phyloP scores from a whole-genome alignment of 306 rosid species.

The Pyrus communis region DNA sequence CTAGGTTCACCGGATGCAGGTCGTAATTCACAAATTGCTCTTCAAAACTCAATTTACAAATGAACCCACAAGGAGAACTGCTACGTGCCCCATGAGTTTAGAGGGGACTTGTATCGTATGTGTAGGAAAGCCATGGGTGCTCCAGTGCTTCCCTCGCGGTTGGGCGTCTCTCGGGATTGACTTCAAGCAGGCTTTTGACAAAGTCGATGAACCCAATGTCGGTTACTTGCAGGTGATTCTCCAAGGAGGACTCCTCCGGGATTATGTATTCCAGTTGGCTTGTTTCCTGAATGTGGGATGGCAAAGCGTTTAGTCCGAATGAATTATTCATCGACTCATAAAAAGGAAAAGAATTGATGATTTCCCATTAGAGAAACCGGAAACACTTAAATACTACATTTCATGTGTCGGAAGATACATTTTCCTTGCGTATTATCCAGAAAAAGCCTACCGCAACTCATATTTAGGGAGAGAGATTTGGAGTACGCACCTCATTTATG shows the following conservation, averaged over 20 bases:
- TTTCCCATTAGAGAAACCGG: background rate
- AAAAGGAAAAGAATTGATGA: background rate
- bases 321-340: background rate
- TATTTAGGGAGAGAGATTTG: background rate
- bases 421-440: background rate
- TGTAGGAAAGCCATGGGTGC: slow-evolving; percentile 92
- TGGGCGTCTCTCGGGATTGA: slow-evolving; percentile 75
- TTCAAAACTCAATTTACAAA: slow-evolving; percentile 9
- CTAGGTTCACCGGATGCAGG: background rate
- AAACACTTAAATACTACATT: background rate
- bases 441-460: background rate
- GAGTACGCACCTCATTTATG: slow-evolving; percentile 69
- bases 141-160: slow-evolving; percentile 67
- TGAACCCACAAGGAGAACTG: background rate
- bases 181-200: slow-evolving; percentile 50
- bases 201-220: slow-evolving; percentile 64
- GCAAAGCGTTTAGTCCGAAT: background rate
- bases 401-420: background rate
- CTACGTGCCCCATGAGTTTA: slow-evolving; percentile 19
- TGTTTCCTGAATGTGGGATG: slow-evolving; percentile 49
- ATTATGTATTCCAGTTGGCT: slow-evolving; percentile 76
- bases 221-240: slow-evolving; percentile 51
- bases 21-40: background rate
- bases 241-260: slow-evolving; percentile 74
- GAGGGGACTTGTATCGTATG: slow-evolving; percentile 31